These are phyloP conservation scores for Pseudocercospora vitis DNA, from an alignment of 2,329 filamentous ascomycete genomes.

Conservation along the genomic window DNA sequence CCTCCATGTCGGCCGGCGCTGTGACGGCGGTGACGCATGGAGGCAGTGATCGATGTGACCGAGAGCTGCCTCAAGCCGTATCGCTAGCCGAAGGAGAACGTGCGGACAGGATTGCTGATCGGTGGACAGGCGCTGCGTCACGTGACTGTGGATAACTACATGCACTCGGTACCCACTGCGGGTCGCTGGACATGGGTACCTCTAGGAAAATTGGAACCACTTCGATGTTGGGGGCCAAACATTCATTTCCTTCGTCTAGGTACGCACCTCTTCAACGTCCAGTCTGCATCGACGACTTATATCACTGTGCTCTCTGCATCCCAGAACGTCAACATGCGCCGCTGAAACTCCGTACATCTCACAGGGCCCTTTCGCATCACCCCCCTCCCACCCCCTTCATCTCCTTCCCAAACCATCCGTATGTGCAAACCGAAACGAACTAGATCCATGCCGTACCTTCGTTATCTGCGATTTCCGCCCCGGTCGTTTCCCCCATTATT, in stretches of 20 bases:
- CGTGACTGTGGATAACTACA: too few species aligned
- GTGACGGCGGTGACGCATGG: background rate
- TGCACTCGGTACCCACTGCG: too few species aligned
- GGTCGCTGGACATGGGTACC: background rate
- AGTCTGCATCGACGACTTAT: background rate
- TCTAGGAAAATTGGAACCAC: background rate
- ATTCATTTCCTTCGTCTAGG: background rate
- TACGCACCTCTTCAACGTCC: background rate
- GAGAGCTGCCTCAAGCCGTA: background rate
- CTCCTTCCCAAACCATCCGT: background rate
- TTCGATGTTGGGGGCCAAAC: background rate
- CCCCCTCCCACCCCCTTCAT: background rate
- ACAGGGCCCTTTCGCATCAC: slow-evolving; percentile 5
- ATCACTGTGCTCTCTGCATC: background rate
- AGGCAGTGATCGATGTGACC: background rate
- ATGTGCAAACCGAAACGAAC: slow-evolving; percentile 3
- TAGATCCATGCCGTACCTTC: background rate
- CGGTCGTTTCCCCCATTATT: background rate
- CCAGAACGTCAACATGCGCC: slow-evolving; percentile 2
- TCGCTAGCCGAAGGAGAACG: background rate
- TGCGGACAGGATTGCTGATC: background rate
- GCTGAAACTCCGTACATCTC: background rate
- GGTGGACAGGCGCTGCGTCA: background rate
- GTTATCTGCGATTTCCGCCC: background rate
- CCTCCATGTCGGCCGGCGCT: slow-evolving; percentile 5